A percentile compares a stretch with the other conserved stretches of the same genome.
Conservation (phyloP, 2,329 filamentous ascomycete species). For the Geosmithia flava region DNA sequence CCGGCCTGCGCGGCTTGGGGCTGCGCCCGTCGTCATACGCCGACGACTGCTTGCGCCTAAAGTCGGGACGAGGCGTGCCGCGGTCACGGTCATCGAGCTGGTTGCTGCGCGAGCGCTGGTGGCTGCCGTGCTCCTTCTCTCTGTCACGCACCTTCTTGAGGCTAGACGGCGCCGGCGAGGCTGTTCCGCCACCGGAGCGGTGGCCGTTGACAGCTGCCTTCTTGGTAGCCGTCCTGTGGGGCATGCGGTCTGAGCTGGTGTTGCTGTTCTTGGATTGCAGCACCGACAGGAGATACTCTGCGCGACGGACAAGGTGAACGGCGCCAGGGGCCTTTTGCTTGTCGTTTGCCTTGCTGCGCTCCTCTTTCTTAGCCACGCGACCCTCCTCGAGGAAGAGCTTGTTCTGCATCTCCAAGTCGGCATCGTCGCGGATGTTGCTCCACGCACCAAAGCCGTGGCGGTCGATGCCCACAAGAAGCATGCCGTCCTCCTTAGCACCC, state of each 20-base stretch:
- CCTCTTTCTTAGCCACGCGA: constrained; percentile 94
- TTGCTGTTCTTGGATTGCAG: constrained; percentile 65
- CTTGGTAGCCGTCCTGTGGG: constrained; percentile 76
- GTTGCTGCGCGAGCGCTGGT: constrained; percentile 34
- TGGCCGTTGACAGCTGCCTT: constrained; percentile 49
- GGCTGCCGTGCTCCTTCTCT: constrained; percentile 34
- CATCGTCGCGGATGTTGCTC: constrained; percentile 86
- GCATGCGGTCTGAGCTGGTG: constrained; percentile 50
- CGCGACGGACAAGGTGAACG: constrained; percentile 87
- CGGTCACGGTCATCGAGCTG: constrained; percentile 40
- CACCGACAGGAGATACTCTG: constrained; percentile 92
- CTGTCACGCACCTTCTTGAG: constrained; percentile 32
- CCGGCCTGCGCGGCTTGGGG: constrained; percentile 27
- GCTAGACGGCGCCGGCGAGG: constrained; percentile 53
- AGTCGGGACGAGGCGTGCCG: constrained; percentile 36
- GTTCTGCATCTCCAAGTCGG: constrained; percentile 71
- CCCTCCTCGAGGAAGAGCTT: constrained; percentile 97
- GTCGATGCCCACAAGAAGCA: constrained; percentile 90
- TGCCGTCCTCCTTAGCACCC: constrained; percentile 89
- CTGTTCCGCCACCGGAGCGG: constrained; percentile 47
- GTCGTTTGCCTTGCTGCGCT: constrained; percentile 66
- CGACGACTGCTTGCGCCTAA: constrained; percentile 51
- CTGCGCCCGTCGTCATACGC: constrained; percentile 26
- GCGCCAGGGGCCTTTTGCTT: constrained; percentile 90
- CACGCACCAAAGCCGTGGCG: constrained; percentile 93